Evolutionary conservation across 257 asterid species (phyloP), one percentile per base, ranked within the genome.

Genomic region (Plantago ovata): DNA sequence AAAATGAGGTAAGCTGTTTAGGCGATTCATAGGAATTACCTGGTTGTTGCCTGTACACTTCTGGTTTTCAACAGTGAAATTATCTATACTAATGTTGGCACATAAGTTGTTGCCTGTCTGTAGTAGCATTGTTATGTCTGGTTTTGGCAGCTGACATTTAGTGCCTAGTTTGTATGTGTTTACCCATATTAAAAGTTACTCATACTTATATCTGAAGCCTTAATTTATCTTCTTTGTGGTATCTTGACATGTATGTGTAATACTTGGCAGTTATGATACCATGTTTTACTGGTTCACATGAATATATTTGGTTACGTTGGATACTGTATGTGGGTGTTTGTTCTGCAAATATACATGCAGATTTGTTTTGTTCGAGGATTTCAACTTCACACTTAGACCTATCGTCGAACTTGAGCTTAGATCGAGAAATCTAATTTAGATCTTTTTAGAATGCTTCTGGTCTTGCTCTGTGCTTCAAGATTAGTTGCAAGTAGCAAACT

Each of bases 1-100:
- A 80, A 74, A 70, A 75, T 23, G 63, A 72, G 69, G 81, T 71
- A 72, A 69, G 68, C 48, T 48, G 38, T 53, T 46, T 14, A 58
- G 61, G 67, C 56, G 68, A 63, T 69, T 57, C 50, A 15, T 21
- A 28, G 10, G 44, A 43, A 23, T 60, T 53, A 38, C 20, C 42
- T 33, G 9, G 36, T 68, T 59, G 24, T 54, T 62, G 38, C 28
- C 45, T 24, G 20, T 41, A 52, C 42, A 50, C 42, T 62, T 50
- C 19, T 40, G 51, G 15, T 11, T 53, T 53, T 50, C 8, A 41
- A 38, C 28, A 44, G 13, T 13, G 10, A 16, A 49, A 21, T 21
- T 11, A 15, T 12, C 20, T 21, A 11, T 49, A 22, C 0, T 10
- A 49, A 15, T 51, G 28, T 44, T n/a, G 62, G 66, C 63, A 53